Evolutionary conservation across 441 rosid genomes (phyloP).

Genomic region (Brassica balearica): DNA sequence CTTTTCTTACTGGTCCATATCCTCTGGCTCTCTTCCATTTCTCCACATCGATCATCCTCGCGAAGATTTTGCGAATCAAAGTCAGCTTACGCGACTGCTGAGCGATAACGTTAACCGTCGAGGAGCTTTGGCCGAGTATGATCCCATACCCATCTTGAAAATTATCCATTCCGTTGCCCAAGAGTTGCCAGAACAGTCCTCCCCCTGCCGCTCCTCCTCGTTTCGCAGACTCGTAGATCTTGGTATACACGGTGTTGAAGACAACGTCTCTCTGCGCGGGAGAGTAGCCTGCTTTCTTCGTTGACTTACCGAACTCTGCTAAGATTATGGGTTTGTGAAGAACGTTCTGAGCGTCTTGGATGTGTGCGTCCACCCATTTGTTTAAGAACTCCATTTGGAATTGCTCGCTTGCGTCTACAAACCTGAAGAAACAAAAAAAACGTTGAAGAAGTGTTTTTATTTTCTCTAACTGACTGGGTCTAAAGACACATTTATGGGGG

Average conservation of each 20-base stretch:
- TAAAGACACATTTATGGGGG: neutral
- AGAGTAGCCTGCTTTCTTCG: slow-evolving; percentile 56
- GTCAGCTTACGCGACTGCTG: slow-evolving; percentile 76
- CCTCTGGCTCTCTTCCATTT: slow-evolving; percentile 74
- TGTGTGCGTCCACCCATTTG: slow-evolving; percentile 68
- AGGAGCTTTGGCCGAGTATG: slow-evolving; percentile 59
- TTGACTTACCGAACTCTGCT: slow-evolving; percentile 72
- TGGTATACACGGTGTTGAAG: slow-evolving; percentile 59
- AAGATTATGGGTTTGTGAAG: slow-evolving; percentile 62
- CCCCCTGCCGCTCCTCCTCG: slow-evolving; percentile 73
- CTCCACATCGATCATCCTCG: slow-evolving; percentile 59
- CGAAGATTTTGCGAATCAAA: slow-evolving; percentile 70
- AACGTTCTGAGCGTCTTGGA: slow-evolving; percentile 61
- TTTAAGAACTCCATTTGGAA: slow-evolving; percentile 64
- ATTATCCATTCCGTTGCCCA: slow-evolving; percentile 60
- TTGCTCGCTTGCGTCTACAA: slow-evolving; percentile 48
- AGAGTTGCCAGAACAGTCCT: slow-evolving; percentile 78
- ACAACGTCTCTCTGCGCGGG: slow-evolving; percentile 57
- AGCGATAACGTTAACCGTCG: slow-evolving; percentile 67
- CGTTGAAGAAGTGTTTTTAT: neutral
- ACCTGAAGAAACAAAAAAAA: no score
- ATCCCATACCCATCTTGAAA: slow-evolving; percentile 76
- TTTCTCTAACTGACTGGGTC: neutral
- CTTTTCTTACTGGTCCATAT: slow-evolving; percentile 36
- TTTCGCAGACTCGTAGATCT: slow-evolving; percentile 66